A percentile compares a stretch with the other conserved stretches of the same genome.
Conservation (phyloP, 2,329 filamentous ascomycete species). For the Clarireedia monteithiana region DNA sequence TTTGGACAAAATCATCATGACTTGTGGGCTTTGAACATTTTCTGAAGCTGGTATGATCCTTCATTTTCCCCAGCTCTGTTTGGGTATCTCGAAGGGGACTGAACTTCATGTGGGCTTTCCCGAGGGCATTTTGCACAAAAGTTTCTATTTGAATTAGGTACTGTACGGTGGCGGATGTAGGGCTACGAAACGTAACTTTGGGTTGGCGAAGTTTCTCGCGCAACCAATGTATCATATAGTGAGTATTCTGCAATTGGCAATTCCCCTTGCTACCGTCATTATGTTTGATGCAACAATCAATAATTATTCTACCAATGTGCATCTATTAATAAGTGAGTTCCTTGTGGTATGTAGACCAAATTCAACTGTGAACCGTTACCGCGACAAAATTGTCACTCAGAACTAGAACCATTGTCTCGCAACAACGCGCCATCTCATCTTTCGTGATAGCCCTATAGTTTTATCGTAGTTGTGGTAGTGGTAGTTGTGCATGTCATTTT, state of each 20-base stretch:
- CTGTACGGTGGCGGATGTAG: background rate
- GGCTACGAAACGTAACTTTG: background rate
- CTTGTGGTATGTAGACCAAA: too few species aligned
- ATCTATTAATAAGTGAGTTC: too few species aligned
- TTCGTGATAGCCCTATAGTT: too few species aligned
- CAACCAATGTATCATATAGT: constrained; percentile 9
- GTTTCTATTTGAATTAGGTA: background rate
- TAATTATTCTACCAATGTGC: too few species aligned
- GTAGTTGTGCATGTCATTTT: too few species aligned
- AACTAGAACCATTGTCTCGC: too few species aligned
- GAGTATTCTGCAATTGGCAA: constrained; percentile 7
- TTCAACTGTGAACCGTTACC: too few species aligned
- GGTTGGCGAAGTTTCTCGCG: constrained; percentile 1
- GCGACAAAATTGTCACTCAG: too few species aligned
- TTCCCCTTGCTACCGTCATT: background rate
- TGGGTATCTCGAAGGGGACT: constrained; percentile 26
- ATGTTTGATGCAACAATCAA: too few species aligned
- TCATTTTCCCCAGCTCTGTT: constrained; percentile 18
- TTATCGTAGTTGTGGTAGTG: too few species aligned
- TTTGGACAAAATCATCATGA: constrained; percentile 20
- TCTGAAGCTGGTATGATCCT: constrained; percentile 29
- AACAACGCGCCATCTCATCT: too few species aligned
- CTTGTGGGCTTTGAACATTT: constrained; percentile 28
- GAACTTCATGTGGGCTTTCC: constrained; percentile 28
- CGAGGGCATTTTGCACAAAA: constrained; percentile 20